Percentiles rank a stretch among this genome's conserved stretches.
These are phyloP conservation scores for Hygrocybe coccinea DNA, from an alignment of 768 basidiomycete genomes.

Conservation along the genomic window DNA sequence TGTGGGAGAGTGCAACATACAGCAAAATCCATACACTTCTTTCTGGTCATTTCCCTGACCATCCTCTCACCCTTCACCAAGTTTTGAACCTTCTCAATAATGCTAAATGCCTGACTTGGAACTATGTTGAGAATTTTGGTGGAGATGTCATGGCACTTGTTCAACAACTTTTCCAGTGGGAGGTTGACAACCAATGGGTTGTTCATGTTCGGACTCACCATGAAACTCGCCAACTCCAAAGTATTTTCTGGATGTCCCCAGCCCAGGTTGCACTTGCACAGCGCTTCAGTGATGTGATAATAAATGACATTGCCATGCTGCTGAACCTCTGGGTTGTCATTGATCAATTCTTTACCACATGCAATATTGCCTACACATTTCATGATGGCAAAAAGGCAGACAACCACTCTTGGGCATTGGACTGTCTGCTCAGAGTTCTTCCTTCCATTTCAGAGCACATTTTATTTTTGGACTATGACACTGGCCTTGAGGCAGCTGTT, in stretches of 20 bases:
- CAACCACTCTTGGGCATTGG: slow-evolving; percentile 12
- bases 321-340: slow-evolving; percentile 31
- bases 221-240: slow-evolving; percentile 10
- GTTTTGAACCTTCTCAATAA: slow-evolving; percentile 26
- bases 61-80: slow-evolving; percentile 23
- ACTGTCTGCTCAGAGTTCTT: slow-evolving; percentile 20
- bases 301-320: slow-evolving; percentile 31
- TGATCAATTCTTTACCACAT: slow-evolving; percentile 21
- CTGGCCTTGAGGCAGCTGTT: too few relatives aligned
- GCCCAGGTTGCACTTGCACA: slow-evolving; percentile 19
- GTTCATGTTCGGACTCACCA: slow-evolving; percentile 19
- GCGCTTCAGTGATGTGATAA: slow-evolving; percentile 26
- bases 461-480: too few relatives aligned
- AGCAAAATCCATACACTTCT: background rate
- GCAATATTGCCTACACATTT: slow-evolving; percentile 21
- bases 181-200: slow-evolving; percentile 21
- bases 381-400: background rate
- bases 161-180: slow-evolving; percentile 13
- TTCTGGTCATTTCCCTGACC: slow-evolving; percentile 6
- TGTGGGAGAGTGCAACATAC: too few relatives aligned
- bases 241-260: slow-evolving; percentile 33
- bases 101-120: slow-evolving; percentile 12
- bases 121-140: slow-evolving; percentile 20
- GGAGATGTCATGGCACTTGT: slow-evolving; percentile 27
- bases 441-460: too few relatives aligned